Evolutionary conservation across 2,329 filamentous ascomycete species (phyloP), one percentile per base, ranked within the genome.

Genomic region (Sporothrix pseudoabietina): DNA sequence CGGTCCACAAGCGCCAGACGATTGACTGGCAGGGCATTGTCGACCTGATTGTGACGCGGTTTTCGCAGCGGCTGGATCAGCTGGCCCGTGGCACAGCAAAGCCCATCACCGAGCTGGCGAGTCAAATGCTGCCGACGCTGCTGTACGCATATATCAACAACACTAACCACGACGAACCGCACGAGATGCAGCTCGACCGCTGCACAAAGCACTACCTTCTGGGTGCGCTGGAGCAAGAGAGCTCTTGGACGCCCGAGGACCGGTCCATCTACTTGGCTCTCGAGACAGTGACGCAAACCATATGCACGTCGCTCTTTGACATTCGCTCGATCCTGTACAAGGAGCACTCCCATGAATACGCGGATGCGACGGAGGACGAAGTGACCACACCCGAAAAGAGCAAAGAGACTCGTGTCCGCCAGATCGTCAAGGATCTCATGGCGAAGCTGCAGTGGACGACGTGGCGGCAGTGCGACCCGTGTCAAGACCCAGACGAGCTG

Each of bases 41-140:
- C 0, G 92, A 94, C 77, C 85, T 91, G 83, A 82, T 94, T 4
- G 83, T 92, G 4, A 79, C 83, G 4, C 86, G 91, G 1, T 93
- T 91, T 77, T 85, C 86, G 4, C 82, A 86, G 44, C 83, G 88
- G 32, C 80, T 94, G 39, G 76, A 76, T 2, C 78, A 82, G 5
- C 81, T 88, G 76, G 79, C 80, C 0, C 76, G 80, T 2, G 73
- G 76, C 8, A 65, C 54, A 19, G 26, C 66, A 19, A 73, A 76
- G 8, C 81, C 86, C 35, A 76, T 80, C 19, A 75, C 76, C 3
- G 81, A 83, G 76, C 55, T 86, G 1, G 80, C 83, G 68, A 76
- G 78, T 19, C 78, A 85, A 7, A 78, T 86, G 1, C 12, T 75
- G 6, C 44, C 47, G 5, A 65, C 59, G 10, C 47, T 75, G 8